A percentile compares a stretch with the other conserved stretches of the same genome.
Evolutionary conservation across 179 eudicot species (phyloP).

Genomic region (Amaranthus tricolor): DNA sequence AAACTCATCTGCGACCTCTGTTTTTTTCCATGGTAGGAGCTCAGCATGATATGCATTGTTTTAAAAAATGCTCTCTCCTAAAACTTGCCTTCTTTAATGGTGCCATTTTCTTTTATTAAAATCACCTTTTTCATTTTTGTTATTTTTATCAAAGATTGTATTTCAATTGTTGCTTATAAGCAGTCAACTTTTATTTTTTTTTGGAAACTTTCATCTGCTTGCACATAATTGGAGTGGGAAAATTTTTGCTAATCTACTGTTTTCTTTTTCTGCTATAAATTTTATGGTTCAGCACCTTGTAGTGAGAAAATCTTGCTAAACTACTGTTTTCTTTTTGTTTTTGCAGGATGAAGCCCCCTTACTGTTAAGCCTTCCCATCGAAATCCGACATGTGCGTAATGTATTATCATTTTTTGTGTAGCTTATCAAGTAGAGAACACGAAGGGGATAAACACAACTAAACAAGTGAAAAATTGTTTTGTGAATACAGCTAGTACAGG

Average conservation of each 20-base stretch:
- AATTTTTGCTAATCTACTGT: neutral
- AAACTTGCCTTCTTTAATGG: neutral
- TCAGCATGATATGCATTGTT: neutral
- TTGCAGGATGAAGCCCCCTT: conserved; percentile 25
- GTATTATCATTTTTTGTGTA: conserved; percentile 25
- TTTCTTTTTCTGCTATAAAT: neutral
- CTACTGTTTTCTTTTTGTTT: conserved; percentile 8
- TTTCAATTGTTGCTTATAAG: neutral
- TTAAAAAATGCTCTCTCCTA: neutral
- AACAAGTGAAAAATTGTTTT: neutral
- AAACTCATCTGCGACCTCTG: no score
- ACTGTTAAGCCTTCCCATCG: conserved; percentile 4
- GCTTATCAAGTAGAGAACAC: conserved; percentile 9
- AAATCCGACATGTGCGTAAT: conserved; percentile 15
- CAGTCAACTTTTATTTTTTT: neutral
- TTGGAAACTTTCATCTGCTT: neutral
- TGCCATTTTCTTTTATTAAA: neutral
- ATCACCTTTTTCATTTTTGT: neutral
- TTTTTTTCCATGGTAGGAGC: no score
- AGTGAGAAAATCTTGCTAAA: neutral
- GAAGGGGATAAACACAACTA: conserved; percentile 9
- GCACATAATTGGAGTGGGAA: neutral
- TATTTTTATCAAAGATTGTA: neutral
- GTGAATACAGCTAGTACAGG: conserved; percentile 30
- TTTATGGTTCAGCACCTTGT: neutral